Base-by-base conservation (phyloP, 1,284 basidiomycete species). In the Caloboletus firmus region DNA sequence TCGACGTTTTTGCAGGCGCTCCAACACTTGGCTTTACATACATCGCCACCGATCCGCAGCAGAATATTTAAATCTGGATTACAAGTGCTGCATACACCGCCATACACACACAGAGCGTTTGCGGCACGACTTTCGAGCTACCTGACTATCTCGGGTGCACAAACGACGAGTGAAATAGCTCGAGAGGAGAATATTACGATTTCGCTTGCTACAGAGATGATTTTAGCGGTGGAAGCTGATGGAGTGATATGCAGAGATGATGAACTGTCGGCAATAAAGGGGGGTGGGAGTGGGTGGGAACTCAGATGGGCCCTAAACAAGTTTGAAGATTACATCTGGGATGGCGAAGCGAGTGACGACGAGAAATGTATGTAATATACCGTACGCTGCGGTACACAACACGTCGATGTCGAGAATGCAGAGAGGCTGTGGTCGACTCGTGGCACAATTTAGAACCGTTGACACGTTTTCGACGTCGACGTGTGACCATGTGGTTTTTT, bases 1-100 rank as follows among this genome's bases (percentile, higher is more conserved):
- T 79, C 87, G 26, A 92, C 91, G 1, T 83, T 98, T 59, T 77
- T 91, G 7, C 79, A 83, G 41, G 85, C 88, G 11, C 71, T 95
- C 5, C 84, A 86, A 0, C 81, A 82, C 54, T 77, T 99, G 9
- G 81, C 86, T 0, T 62, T 65, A 1, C 79, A 87, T 62, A 95
- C 93, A 0, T 66, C 72, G 12, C 92, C 92, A 0, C 77, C 83
- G 0, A 86, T 98, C 56, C 74, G 76, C 39, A 76, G 80, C 44
- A 83, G 92, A 34, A 81, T 79, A 4, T 89, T 98, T 63, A 70
- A 79, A 6, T 82, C 75, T 0, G 91, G 91, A 0, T 77, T 98
- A 4, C 80, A 79, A 5, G 92, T 98, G 39, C 78, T 98, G 0
- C 91, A 96, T 68, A 93, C 90, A 1, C 91, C 94, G 1, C 75